Evolutionary conservation across 805 yeast genomes (phyloP), one percentile per base, ranked within the genome.

Genomic region (Schwanniomyces vanrijiae): DNA sequence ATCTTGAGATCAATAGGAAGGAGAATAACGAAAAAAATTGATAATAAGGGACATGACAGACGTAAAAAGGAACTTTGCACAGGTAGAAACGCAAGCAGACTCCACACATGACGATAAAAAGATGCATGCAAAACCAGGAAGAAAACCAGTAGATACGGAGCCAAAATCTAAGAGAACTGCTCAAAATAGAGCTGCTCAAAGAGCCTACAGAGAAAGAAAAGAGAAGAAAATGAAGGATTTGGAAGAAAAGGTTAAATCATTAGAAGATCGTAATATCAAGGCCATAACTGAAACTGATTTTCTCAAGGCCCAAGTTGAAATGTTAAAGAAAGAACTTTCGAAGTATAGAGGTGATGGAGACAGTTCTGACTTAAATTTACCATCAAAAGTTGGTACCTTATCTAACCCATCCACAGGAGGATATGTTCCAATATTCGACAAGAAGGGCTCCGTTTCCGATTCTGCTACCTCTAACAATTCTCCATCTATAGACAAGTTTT

Each of bases 181-280:
- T 2, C 98, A 94, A 69, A 92, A 94, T 66, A 79, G 98, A 58
- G 97, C 97, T 3, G 98, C 98, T n/a, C 99, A 94, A 68, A 76
- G 98, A 46, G 98, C 98, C 5, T 92, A 90, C 68, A 76, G 98
- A 47, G 98, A 94, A 68, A 81, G 98, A 50, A 92, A 92, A 65
- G 98, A 92, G 65, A 77, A 77, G 43, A 89, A 88, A 60, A 80
- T 94, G 83, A 81, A 82, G 60, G 96, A 90, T 53, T 75, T 92
- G 51, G 97, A 91, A 62, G 83, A 82, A 40, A 84, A 88, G 55
- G 96, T 92, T 11, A 67, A 76, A 43, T 65, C 71, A 54, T 76
- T 92, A 54, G 97, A 94, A 64, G 78, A 78, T 52, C 87, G 84
- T 54, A 84, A 85, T 48, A 69, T 82, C 46, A 81, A 82, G 52